Conservation (phyloP, 768 basidiomycete genomes). For the Russula lepida region DNA sequence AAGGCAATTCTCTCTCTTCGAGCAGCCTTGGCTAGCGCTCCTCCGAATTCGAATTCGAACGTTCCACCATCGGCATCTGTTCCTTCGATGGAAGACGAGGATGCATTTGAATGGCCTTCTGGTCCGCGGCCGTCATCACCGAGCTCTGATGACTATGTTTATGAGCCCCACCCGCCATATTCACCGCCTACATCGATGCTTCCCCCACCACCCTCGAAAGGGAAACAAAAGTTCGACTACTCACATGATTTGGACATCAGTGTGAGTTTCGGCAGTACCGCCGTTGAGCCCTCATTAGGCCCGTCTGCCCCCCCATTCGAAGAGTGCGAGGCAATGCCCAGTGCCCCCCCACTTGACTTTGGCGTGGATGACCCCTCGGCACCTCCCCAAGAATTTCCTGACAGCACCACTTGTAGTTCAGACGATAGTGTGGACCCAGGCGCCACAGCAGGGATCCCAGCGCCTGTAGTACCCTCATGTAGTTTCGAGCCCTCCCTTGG, state of each 20-base stretch:
- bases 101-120: neutral
- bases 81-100: conserved; percentile 17
- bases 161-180: conserved; percentile 17
- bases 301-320: conserved; percentile 19
- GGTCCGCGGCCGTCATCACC: neutral
- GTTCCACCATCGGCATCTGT: neutral
- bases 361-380: conserved; percentile 12
- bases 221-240: conserved; percentile 17
- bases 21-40: conserved; percentile 23
- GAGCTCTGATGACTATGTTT: neutral
- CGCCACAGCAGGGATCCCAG: neutral
- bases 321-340: conserved; percentile 5
- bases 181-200: conserved; percentile 8
- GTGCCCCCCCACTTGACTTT: conserved; percentile 11
- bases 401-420: neutral
- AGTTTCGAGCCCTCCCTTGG: neutral
- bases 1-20: conserved; percentile 29
- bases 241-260: conserved; percentile 5
- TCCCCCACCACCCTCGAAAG: conserved; percentile 19
- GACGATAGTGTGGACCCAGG: neutral
- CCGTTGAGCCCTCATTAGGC: conserved; percentile 7
- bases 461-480: neutral
- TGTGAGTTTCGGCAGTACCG: neutral
- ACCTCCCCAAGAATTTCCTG: conserved; percentile 3
- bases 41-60: neutral